Evolutionary conservation across 345 rosid species (phyloP), one percentile per base, ranked within the genome.

Genomic region (Orychophragmus violaceus): DNA sequence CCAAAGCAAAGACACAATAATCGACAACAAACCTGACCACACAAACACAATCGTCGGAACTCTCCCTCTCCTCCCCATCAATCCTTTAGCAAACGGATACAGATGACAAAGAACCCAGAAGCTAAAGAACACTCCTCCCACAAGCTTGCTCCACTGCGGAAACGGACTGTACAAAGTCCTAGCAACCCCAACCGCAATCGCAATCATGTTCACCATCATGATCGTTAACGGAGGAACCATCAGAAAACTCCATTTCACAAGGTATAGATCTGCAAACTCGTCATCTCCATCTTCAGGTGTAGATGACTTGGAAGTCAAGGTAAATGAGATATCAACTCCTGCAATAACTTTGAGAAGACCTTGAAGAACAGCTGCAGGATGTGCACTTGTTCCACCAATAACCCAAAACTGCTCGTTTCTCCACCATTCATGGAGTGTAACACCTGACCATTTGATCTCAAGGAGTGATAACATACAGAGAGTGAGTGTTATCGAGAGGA

Each of bases 21-120:
- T 80, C 32, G 92, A 83, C 35, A 88, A 64, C 82, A 86, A 64
- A 28, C 90, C 96, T 3, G 92, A 84, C 96, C 92, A 88, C 6
- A 88, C 85, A 37, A 72, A 88, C 30, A 88, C 82, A 32, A 88
- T 88, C 30, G 96, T 86, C 2, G 96, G 90, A 2, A 86, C 85
- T 76, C 71, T 88, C 3, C 92, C 90, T 56, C 84, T 84, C 49
- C 83, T 84, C 14, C 96, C 96, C 96, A 89, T 82, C 77, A 89
- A 74, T 14, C 96, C 92, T 70, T 86, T 86, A 0, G 92, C 90
- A 56, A 86, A 89, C 5, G 92, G 52, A 46, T 46, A 46, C 0
- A 46, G 14, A 5, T 46, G 52, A 21, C 52, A 46, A 4, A 46
- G 14, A 1, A 46, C 55, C 55, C 55, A 50, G 1, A 50, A 50